phyloP scores from a whole-genome alignment of 106 monocot species.

The Dactylorhiza incarnata region DNA sequence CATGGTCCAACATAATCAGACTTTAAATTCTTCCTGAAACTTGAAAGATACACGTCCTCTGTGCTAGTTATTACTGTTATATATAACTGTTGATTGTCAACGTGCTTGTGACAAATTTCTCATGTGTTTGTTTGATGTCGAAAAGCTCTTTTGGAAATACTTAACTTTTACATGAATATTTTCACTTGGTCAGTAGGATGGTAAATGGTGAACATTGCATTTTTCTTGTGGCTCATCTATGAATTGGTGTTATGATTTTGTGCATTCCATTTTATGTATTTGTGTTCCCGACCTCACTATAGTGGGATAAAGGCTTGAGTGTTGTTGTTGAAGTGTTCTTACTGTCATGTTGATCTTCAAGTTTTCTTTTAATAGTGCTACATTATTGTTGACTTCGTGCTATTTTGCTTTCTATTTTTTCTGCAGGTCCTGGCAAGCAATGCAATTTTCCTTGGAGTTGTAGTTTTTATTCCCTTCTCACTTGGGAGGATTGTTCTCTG shows the following conservation, averaged over 20 bases:
- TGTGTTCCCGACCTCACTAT: too few relatives aligned
- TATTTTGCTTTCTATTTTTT: conserved; percentile 2
- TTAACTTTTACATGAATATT: not conserved
- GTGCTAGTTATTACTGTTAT: not conserved
- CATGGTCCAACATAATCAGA: not conserved
- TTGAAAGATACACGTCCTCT: not conserved
- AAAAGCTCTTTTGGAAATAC: not conserved
- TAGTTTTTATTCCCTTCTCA: conserved; percentile 89
- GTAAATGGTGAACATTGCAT: not conserved
- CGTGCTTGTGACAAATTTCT: not conserved
- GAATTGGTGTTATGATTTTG: not conserved
- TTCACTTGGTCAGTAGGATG: not conserved
- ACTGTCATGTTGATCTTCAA: not conserved
- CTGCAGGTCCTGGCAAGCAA: conserved; percentile 94
- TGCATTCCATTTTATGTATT: not conserved
- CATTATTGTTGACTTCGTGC: not conserved
- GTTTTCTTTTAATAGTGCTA: not conserved
- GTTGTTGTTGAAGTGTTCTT: too few relatives aligned
- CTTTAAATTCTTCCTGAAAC: not conserved
- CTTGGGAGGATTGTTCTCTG: conserved; percentile 77
- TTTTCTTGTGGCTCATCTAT: not conserved
- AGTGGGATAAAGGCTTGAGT: too few relatives aligned
- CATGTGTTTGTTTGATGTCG: not conserved
- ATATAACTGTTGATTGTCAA: not conserved
- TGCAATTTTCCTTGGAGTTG: conserved; percentile 91